Evolutionary conservation across 805 yeast species (phyloP), one percentile per base, ranked within the genome.

Genomic region (Metschnikowia kofuensis): DNA sequence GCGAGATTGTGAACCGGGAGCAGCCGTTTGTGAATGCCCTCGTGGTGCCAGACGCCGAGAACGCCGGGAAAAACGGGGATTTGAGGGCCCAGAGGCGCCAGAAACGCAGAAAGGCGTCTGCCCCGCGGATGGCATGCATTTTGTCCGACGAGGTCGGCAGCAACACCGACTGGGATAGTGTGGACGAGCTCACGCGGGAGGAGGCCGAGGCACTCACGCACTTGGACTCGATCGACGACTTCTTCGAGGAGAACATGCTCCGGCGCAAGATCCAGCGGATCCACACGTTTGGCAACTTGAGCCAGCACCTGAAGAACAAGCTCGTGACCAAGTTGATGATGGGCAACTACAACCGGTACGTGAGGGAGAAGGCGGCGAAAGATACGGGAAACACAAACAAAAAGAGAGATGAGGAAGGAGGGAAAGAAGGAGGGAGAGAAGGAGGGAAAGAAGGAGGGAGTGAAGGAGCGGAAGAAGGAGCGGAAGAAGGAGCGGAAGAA

Each of bases 311-410:
- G 64, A 74, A 79, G 53, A 72, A 79, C 49, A 70, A 68, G 57
- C 58, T 84, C 49, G 80, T 83, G 14, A 87, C 86, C 39, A 73
- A 77, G 51, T 66, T 85, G 45, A 84, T 84, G 89, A 82, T 85
- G 79, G 81, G 85, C 7, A 80, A 86, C 40, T 82, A 80, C 51
- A 75, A 78, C 50, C 79, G 78, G 50, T 79, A 77, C 52, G 61
- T 74, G 32, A 67, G 68, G 31, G 45, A 47, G 37, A 41, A 40
- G 42, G 10, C 34, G 37, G 12, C 35, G 3, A 32, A 15, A 14
- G 45, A 41, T 15, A 34, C 10, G 7, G 32, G 13, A 13, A 35
- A 37, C 10, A 15, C 10, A 29, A 29, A 7, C 10, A 34, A 13
- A n/a, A n/a, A n/a, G 32, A 27, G 40, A 21, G 16, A 16, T 27